phyloP scores from a whole-genome alignment of 305 asterid genomes.

The Fraxinus dipetala region DNA sequence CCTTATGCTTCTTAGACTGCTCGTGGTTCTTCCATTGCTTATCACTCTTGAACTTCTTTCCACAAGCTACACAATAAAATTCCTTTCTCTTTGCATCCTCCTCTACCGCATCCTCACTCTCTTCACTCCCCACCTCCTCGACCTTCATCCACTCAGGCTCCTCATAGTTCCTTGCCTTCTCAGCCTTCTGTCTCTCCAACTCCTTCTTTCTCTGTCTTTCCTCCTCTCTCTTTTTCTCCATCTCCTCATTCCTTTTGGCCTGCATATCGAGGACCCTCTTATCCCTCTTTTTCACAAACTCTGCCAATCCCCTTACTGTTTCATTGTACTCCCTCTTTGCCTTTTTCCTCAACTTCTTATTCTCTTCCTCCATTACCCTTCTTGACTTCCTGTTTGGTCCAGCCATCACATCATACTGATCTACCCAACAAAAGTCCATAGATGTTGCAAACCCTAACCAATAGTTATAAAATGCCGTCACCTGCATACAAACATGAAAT shows the following conservation, averaged over 20 bases:
- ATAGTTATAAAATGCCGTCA: slow-evolving; percentile 77
- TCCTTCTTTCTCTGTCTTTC: slow-evolving; percentile 74
- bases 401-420: slow-evolving; percentile 77
- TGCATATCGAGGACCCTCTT: slow-evolving; percentile 94
- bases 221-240: slow-evolving; percentile 70
- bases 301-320: slow-evolving; percentile 81
- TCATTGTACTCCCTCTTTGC: slow-evolving; percentile 87
- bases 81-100: slow-evolving; percentile 53
- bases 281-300: slow-evolving; percentile 89
- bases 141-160: slow-evolving; percentile 83
- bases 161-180: slow-evolving; percentile 62
- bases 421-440: slow-evolving; percentile 89
- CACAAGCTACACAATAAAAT: slow-evolving; percentile 84
- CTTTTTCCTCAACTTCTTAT: slow-evolving; percentile 84
- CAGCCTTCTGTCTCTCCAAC: slow-evolving; percentile 78
- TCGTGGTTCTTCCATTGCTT: slow-evolving; percentile 98
- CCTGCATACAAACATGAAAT: slow-evolving; percentile 44
- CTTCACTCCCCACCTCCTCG: slow-evolving; percentile 65
- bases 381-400: slow-evolving; percentile 80
- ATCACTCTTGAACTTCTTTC: slow-evolving; percentile 91
- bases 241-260: slow-evolving; percentile 74
- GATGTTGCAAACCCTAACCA: slow-evolving; percentile 74
- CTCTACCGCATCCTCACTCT: slow-evolving; percentile 42
- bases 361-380: slow-evolving; percentile 93
- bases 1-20: slow-evolving; percentile 94